Evolutionary conservation across 1,284 basidiomycete genomes (phyloP).

Genomic region (Heterobasidion annosum): DNA sequence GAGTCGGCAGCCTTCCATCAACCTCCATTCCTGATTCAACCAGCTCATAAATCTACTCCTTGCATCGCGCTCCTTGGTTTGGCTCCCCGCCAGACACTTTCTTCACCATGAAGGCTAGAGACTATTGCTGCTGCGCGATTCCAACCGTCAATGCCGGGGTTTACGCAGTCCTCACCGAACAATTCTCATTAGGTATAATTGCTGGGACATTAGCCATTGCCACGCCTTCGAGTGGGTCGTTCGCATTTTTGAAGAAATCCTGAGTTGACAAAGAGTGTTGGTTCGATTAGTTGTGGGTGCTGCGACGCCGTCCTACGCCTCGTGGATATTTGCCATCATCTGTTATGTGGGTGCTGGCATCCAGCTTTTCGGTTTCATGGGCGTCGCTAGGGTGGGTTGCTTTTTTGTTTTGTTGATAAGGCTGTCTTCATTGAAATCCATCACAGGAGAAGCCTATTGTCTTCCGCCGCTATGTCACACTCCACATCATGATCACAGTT

Average conservation of each 20-base stretch:
- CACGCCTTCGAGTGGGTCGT: slow-evolving; percentile 65
- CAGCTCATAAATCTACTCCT: no score
- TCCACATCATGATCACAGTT: slow-evolving; percentile 53
- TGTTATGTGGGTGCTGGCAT: slow-evolving; percentile 66
- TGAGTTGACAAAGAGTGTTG: background rate
- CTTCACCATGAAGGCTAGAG: slow-evolving; percentile 46
- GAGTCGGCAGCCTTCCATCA: no score
- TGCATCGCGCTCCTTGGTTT: no score
- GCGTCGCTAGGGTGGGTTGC: slow-evolving; percentile 59
- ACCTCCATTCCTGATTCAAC: no score
- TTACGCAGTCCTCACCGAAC: slow-evolving; percentile 72
- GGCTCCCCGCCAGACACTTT: no score
- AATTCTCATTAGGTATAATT: slow-evolving; percentile 60
- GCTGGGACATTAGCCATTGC: slow-evolving; percentile 72
- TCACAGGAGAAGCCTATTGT: slow-evolving; percentile 67
- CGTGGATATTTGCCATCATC: slow-evolving; percentile 66
- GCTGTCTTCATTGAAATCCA: background rate
- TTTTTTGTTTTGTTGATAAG: background rate
- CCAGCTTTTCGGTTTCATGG: slow-evolving; percentile 78
- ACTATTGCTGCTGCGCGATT: slow-evolving; percentile 79
- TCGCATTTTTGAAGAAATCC: background rate
- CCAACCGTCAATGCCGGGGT: slow-evolving; percentile 83
- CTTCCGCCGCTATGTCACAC: slow-evolving; percentile 67
- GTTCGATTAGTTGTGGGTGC: slow-evolving; percentile 69
- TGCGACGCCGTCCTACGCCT: slow-evolving; percentile 64